Evolutionary conservation across 129 eudicot species (phyloP), one percentile per base, ranked within the genome.

Genomic region (Glebionis coronaria): DNA sequence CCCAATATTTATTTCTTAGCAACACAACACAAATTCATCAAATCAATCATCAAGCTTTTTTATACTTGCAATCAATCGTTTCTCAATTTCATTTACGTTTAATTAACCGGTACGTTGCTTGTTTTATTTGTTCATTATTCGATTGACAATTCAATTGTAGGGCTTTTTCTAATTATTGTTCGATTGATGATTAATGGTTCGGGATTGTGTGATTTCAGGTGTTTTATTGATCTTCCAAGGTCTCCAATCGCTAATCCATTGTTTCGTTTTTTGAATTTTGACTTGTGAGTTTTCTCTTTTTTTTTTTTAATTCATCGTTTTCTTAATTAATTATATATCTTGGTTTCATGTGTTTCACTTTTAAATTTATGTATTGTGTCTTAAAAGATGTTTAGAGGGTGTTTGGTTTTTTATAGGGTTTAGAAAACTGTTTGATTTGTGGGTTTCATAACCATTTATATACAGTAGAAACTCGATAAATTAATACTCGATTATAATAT

Each of bases 401-500:
- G n/a, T n/a, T n/a, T n/a, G n/a, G n/a, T n/a, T n/a, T n/a, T n/a
- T n/a, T n/a, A n/a, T n/a, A n/a, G n/a, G n/a, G n/a, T n/a, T n/a
- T n/a, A n/a, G n/a, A n/a, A n/a, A n/a, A n/a, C n/a, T n/a, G n/a
- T n/a, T n/a, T n/a, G n/a, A n/a, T n/a, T n/a, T n/a, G n/a, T n/a
- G n/a, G n/a, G n/a, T n/a, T n/a, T n/a, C n/a, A n/a, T n/a, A n/a
- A n/a, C n/a, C n/a, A n/a, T n/a, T n/a, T n/a, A 23, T 23, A 50
- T 35, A 23, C 63, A 28, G 35, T 51, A 21, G 55, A 76, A 59
- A 76, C 80, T 68, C 65, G 80, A 76, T 76, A 76, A 76, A 76
- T 68, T 76, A 76, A 76, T 64, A 68, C 75, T 76, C 69, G 75
- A 68, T 68, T 68, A 76, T 29, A n/a, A n/a, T n/a, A n/a, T n/a